Evolutionary conservation across 495 filamentous ascomycete genomes (phyloP).

Genomic region (Podospora fimiseda): DNA sequence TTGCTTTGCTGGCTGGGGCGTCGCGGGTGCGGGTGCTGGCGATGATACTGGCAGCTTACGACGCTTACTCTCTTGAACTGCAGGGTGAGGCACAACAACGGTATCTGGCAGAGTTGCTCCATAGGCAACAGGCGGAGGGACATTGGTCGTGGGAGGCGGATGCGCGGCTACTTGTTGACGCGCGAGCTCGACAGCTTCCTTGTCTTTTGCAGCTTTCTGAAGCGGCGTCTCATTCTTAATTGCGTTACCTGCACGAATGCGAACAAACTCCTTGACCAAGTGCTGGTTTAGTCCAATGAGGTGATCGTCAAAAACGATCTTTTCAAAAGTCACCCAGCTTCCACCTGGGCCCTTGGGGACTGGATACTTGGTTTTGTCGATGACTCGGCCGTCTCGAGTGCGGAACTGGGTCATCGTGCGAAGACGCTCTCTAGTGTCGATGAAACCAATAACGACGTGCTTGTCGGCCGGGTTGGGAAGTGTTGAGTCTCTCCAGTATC

Average conservation of each 20-base stretch:
- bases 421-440: conserved; percentile 47
- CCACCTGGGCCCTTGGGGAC: conserved; percentile 47
- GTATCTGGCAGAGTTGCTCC: conserved; percentile 37
- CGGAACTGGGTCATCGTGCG: conserved; percentile 43
- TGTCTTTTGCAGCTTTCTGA: conserved; percentile 16
- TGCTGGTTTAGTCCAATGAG: conserved; percentile 41
- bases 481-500: conserved; percentile 49
- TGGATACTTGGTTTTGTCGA: conserved; percentile 31
- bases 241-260: conserved; percentile 35
- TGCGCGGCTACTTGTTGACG: conserved; percentile 27
- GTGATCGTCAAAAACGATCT: conserved; percentile 44
- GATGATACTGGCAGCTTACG: conserved; percentile 26
- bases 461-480: conserved; percentile 36
- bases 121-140: conserved; percentile 35
- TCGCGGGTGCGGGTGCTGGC: background rate
- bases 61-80: conserved; percentile 28
- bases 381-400: conserved; percentile 30
- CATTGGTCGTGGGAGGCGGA: conserved; percentile 30
- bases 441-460: conserved; percentile 49
- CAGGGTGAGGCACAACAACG: conserved; percentile 23
- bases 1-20: background rate
- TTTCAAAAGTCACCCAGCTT: conserved; percentile 50
- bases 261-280: conserved; percentile 51
- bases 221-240: conserved; percentile 24
- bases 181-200: conserved; percentile 34